Evolutionary conservation across 805 yeast genomes (phyloP), one percentile per base, ranked within the genome.

Genomic region (Kazachstania taianensis): DNA sequence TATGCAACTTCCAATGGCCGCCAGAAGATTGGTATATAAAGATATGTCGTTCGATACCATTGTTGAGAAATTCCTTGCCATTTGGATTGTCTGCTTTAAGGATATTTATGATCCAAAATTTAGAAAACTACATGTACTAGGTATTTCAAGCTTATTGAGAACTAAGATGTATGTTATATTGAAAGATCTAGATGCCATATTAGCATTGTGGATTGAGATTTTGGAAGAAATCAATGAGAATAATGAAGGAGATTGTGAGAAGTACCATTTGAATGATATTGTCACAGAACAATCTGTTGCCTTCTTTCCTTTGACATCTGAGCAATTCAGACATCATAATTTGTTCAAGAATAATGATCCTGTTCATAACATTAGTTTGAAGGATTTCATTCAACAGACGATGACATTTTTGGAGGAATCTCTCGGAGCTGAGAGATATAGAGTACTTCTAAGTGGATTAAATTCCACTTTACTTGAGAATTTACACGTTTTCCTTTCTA

Each of bases 201-300:
- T 65, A 3, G 41, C 59, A 2, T 43, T 68, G 5, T 69, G 75
- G 73, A 59, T 66, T 3, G 62, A 69, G 34, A 66, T 80, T 40
- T 52, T 83, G 33, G 96, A 87, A 47, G 94, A 85, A 50, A 67
- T 81, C 10, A 72, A 76, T 38, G 96, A 87, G 51, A 42, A 55
- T 8, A 53, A 48, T 3, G 52, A 55, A 22, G 85, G 84, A 3
- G 81, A 78, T 45, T 69, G 76, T 45, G 67, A 62, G 20, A 63
- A 58, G 18, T 75, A 73, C 43, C 77, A 73, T 44, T 55, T 61
- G 12, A 62, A 67, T 40, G 66, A 65, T 43, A 44, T 55, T 27
- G 53, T 60, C 15, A 48, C 59, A 29, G 55, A 59, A 42, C 57
- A 65, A 36, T 44, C 55, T 2, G 31, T 40, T 15, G 49, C 45